Evolutionary conservation across 2,329 filamentous ascomycete genomes (phyloP).

Genomic region (Paecilomyces variotii): DNA sequence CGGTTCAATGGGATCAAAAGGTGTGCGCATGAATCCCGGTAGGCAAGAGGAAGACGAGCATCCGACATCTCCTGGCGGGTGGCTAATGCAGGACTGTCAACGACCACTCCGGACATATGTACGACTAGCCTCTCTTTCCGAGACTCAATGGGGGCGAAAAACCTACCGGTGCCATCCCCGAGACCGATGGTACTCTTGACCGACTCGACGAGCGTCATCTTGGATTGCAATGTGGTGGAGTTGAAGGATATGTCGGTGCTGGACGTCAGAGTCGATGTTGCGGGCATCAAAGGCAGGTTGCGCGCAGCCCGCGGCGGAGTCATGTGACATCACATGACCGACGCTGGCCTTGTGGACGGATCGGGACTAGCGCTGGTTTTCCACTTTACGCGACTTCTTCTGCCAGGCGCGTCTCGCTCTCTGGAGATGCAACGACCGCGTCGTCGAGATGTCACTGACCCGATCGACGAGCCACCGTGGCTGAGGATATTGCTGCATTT

Average conservation of each 20-base stretch:
- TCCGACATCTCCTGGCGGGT: constrained; percentile 83
- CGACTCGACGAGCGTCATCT: constrained; percentile 41
- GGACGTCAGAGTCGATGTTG: background rate
- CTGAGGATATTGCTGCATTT: constrained; percentile 12
- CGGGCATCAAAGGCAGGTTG: constrained; percentile 1
- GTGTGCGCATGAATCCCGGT: constrained; percentile 92
- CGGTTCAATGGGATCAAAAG: constrained; percentile 92
- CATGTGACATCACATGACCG: constrained; percentile 20
- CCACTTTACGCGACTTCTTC: constrained; percentile 31
- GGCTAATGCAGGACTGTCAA: constrained; percentile 17
- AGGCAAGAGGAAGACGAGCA: constrained; percentile 76
- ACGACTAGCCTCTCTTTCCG: constrained; percentile 1
- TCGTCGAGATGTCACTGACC: constrained; percentile 17
- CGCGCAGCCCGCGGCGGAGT: constrained; percentile 3
- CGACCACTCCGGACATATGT: constrained; percentile 5
- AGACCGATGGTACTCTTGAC: constrained; percentile 43
- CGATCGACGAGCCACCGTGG: constrained; percentile 22
- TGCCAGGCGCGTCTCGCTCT: constrained; percentile 22
- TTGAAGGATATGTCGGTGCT: background rate
- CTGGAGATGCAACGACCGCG: constrained; percentile 16
- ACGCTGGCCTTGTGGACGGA: background rate
- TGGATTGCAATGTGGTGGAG: constrained; percentile 7
- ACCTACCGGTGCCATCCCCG: constrained; percentile 31
- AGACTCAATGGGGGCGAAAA: constrained; percentile 16
- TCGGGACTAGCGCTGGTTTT: constrained; percentile 18